These are phyloP conservation scores for Centaurea solstitialis DNA, from an alignment of 129 eudicot genomes.

Conservation along the genomic window DNA sequence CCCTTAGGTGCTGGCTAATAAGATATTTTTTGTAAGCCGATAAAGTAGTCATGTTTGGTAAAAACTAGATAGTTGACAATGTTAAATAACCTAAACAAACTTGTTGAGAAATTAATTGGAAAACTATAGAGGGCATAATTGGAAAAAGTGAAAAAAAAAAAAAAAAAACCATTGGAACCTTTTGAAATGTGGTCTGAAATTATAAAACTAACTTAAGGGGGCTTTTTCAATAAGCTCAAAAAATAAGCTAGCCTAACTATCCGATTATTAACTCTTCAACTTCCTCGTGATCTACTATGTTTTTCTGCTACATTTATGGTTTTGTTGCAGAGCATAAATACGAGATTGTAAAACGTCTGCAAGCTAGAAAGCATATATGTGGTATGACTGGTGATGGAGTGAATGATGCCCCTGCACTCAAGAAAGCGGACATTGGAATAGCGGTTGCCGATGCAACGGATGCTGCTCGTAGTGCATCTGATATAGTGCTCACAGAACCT, in stretches of 20 bases:
- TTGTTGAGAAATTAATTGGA: not conserved
- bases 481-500: conserved; percentile 82
- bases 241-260: not conserved
- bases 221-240: too few relatives aligned
- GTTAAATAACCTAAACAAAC: not conserved
- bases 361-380: conserved; percentile 81
- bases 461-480: conserved; percentile 91
- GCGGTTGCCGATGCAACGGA: conserved; percentile 97
- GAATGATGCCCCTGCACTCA: conserved; percentile 86
- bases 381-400: conserved; percentile 95
- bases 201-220: too few relatives aligned
- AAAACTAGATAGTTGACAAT: not conserved
- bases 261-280: not conserved
- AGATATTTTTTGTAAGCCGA: not conserved
- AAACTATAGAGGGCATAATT: not conserved
- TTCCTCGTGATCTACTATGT: not conserved
- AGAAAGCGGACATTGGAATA: conserved; percentile 87
- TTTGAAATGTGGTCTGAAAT: not conserved
- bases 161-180: not conserved
- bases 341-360: conserved; percentile 80
- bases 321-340: conserved; percentile 66
- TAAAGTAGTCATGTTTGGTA: not conserved
- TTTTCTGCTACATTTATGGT: not conserved
- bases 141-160: not conserved
- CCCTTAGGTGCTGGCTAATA: too few relatives aligned